These are phyloP conservation scores for Tanacetum coccineum DNA, from an alignment of 129 eudicot genomes.

Conservation along the genomic window DNA sequence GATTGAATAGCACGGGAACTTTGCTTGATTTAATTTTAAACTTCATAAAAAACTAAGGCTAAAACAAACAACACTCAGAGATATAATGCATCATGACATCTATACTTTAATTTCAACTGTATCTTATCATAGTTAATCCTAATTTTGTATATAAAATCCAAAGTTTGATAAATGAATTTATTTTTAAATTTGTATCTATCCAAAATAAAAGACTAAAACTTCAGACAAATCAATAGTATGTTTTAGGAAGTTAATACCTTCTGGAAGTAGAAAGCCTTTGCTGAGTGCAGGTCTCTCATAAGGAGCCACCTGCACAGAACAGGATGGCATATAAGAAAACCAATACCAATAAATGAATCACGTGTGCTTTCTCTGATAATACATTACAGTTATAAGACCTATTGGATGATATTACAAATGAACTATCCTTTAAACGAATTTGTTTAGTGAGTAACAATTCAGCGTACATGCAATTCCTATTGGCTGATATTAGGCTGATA, in stretches of 20 bases:
- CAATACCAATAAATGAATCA: neutral
- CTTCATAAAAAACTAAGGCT: too few relatives aligned
- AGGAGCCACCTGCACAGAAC: slow-evolving; percentile 70
- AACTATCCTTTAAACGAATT: neutral
- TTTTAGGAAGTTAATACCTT: slow-evolving; percentile 52
- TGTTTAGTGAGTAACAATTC: neutral
- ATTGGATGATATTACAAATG: neutral
- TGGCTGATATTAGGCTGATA: neutral
- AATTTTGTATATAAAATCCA: too few relatives aligned
- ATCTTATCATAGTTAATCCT: too few relatives aligned
- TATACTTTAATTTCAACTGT: neutral
- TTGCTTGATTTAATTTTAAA: too few relatives aligned
- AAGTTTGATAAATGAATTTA: too few relatives aligned
- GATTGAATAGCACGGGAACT: too few relatives aligned
- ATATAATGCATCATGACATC: neutral
- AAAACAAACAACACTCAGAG: neutral
- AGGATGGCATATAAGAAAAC: too few relatives aligned
- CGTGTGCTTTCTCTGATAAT: neutral
- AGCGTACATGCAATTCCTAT: slow-evolving; percentile 3
- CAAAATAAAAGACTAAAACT: too few relatives aligned
- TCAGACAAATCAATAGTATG: neutral
- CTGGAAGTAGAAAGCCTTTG: slow-evolving; percentile 97
- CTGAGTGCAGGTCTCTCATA: slow-evolving; percentile 99
- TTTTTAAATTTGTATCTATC: too few relatives aligned
- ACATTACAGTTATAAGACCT: neutral